These are phyloP conservation scores for Saccharomycopsis olivae DNA, from an alignment of 805 yeast genomes.

Conservation along the genomic window DNA sequence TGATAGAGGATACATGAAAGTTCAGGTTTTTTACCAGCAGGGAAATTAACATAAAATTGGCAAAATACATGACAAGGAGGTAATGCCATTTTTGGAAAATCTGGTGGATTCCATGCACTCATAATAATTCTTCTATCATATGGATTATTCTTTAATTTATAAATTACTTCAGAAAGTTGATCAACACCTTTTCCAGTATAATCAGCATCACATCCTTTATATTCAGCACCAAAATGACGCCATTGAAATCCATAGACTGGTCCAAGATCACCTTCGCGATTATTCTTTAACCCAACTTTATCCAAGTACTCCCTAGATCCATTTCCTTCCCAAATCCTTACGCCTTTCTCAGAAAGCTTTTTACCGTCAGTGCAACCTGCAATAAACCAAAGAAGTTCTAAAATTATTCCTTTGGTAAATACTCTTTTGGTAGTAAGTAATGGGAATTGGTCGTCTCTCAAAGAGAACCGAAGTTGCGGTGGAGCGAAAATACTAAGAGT, in stretches of 20 bases:
- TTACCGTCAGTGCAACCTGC: conserved; percentile 85
- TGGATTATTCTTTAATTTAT: conserved; percentile 77
- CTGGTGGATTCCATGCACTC: conserved; percentile 99
- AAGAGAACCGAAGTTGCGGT: conserved; percentile 80
- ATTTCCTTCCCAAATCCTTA: conserved; percentile 98
- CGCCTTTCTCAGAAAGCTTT: conserved; percentile 66
- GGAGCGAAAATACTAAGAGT: conserved; percentile 89
- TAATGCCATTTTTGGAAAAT: conserved; percentile 84
- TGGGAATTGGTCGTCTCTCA: conserved; percentile 69
- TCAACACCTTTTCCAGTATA: conserved; percentile 85
- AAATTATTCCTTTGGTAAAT: conserved; percentile 77
- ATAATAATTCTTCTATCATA: conserved; percentile 88
- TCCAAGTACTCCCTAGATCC: conserved; percentile 90
- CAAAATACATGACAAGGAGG: conserved; percentile 98
- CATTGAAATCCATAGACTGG: conserved; percentile 99
- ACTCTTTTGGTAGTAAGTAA: conserved; percentile 88
- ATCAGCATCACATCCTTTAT: conserved; percentile 76
- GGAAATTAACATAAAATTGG: conserved; percentile 87
- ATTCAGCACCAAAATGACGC: conserved; percentile 98
- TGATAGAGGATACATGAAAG: conserved; percentile 87
- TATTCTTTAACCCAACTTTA: conserved; percentile 62
- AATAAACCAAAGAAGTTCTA: conserved; percentile 89
- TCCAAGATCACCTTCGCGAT: conserved; percentile 91
- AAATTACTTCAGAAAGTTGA: conserved; percentile 72
- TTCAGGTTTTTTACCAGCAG: conserved; percentile 48